A percentile compares a stretch with the other conserved stretches of the same genome.
phyloP scores from a whole-genome alignment of 176 grass and related monocot genomes.

The Cenchrus purpureus region DNA sequence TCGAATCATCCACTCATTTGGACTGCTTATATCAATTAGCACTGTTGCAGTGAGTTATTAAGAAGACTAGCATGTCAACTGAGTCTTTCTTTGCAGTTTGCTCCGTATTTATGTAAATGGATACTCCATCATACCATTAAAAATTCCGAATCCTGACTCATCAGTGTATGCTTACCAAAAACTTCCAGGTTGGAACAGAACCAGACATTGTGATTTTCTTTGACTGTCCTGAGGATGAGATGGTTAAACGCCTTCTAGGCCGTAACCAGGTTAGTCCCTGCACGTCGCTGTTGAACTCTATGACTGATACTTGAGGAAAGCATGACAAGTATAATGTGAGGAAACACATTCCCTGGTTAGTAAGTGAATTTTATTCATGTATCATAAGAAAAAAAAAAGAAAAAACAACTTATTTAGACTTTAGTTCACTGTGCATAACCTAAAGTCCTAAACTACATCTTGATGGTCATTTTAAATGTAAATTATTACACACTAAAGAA shows the following conservation, averaged over 20 bases:
- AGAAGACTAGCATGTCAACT: background rate
- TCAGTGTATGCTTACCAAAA: constrained; percentile 24
- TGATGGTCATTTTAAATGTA: background rate
- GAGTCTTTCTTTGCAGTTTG: background rate
- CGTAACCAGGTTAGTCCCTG: constrained; percentile 80
- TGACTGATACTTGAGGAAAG: background rate
- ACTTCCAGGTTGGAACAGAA: constrained; percentile 80
- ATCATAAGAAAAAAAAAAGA: too few species aligned
- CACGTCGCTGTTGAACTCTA: background rate
- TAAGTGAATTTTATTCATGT: background rate
- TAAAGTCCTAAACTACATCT: background rate
- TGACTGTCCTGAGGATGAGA: constrained; percentile 87
- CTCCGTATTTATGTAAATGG: background rate
- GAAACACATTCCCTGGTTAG: background rate
- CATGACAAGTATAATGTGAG: background rate
- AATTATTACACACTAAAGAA: background rate
- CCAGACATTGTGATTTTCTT: constrained; percentile 92
- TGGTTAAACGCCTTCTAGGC: constrained; percentile 84
- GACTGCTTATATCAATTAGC: background rate
- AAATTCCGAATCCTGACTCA: constrained; percentile 32
- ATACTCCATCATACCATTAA: background rate
- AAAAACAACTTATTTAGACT: background rate
- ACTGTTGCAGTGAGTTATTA: background rate
- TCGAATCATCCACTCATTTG: background rate
- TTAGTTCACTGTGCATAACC: background rate